Evolutionary conservation across 2,329 filamentous ascomycete species (phyloP), one percentile per base, ranked within the genome.

Genomic region (Nemania abortiva): DNA sequence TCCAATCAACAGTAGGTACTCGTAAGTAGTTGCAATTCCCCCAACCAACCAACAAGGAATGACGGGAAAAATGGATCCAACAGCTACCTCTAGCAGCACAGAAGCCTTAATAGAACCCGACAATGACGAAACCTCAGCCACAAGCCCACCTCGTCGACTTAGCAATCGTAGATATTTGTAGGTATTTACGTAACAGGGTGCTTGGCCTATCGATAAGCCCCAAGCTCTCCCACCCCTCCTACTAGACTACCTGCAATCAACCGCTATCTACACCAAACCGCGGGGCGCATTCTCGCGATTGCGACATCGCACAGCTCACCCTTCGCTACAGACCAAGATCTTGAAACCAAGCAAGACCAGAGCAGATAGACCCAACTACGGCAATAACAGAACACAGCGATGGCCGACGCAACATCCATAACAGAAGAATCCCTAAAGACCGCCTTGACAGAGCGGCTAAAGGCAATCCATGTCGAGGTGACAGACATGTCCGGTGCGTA

Each of bases 401-500:
- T 89, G 83, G 86, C 84, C 61, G 84, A 86, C 70, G 83, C 87
- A 57, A 84, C 87, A 58, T 84, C 85, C 71, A 90, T 97, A 77
- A 95, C 94, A 52, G 90, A 94, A 69, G 89, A 90, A 45, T 87
- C 86, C 57, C 85, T 98, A 63, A 90, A 87, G 77, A 83, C 84
- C 52, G 92, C 91, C 68, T 86, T 98, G 74, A 87, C 85, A 45
- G 84, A 91, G 74, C 89, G 90, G 72, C 85, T 98, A 63, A 86
- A 89, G 66, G 94, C 94, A 24, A 86, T 87, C 31, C 89, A 97
- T 82, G 94, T 97, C 72, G 91, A 96, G 76, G 94, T 98, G 74
- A 92, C 93, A 72, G 95, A 98, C 82, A 90, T 97, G 85, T 97
- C 94, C 72, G 95, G 95, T 97, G 88, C 58, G 57, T 22, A 20